phyloP scores from a whole-genome alignment of 257 asterid genomes.

The Lantana camara region DNA sequence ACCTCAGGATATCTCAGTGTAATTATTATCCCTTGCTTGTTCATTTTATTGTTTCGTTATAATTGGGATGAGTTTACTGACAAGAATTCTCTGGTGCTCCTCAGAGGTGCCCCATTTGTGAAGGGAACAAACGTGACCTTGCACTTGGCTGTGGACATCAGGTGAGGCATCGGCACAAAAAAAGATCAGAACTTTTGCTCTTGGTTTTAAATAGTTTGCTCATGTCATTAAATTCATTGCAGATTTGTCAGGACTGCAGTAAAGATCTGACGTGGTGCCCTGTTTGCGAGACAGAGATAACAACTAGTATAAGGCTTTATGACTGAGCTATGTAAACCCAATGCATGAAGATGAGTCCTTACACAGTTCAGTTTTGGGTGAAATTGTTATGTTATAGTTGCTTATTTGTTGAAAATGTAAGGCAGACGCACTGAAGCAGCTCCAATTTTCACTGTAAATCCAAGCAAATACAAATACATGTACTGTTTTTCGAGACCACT shows the following conservation, averaged over 20 bases:
- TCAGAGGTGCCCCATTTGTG: conserved; percentile 57
- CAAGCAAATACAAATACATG: neutral
- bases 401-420: conserved; percentile 5
- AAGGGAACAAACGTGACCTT: conserved; percentile 37
- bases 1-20: too few relatives aligned
- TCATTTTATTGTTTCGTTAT: too few relatives aligned
- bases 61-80: conserved; percentile 1
- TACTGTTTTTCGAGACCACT: neutral
- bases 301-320: conserved; percentile 44
- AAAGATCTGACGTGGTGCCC: conserved; percentile 49
- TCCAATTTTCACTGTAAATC: neutral
- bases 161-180: conserved; percentile 31
- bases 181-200: neutral
- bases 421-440: neutral
- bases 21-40: too few relatives aligned
- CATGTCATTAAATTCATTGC: conserved; percentile 13
- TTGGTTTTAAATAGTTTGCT: neutral
- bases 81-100: neutral
- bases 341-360: neutral
- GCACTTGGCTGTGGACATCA: conserved; percentile 63
- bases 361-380: neutral
- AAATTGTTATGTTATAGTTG: neutral
- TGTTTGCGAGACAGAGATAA: conserved; percentile 40
- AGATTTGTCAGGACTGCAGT: conserved; percentile 52
- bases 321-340: conserved; percentile 23